These are phyloP conservation scores for Bruguiera parviflora DNA, from an alignment of 345 rosid species.

Conservation along the genomic window DNA sequence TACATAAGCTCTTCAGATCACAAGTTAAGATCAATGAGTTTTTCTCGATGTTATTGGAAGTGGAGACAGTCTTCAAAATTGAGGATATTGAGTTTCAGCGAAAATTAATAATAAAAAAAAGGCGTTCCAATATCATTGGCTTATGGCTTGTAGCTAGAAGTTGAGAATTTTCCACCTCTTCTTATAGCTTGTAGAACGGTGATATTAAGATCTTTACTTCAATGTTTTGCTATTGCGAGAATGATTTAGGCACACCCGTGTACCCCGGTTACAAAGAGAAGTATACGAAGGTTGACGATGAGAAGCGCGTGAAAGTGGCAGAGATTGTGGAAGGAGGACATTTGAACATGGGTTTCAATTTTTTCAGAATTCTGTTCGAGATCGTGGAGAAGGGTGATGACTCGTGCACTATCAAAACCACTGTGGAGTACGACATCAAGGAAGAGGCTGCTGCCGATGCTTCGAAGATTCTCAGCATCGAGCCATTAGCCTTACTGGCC, in stretches of 20 bases:
- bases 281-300: slow-evolving; percentile 16
- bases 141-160: too few relatives aligned
- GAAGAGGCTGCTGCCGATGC: neutral
- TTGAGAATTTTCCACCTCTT: too few relatives aligned
- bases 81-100: too few relatives aligned
- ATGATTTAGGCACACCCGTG: neutral
- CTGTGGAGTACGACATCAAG: neutral
- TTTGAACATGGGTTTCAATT: slow-evolving; percentile 16
- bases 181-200: too few relatives aligned
- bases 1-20: too few relatives aligned
- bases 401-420: slow-evolving; percentile 2
- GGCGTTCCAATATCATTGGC: too few relatives aligned
- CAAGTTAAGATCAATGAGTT: too few relatives aligned
- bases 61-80: too few relatives aligned
- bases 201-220: too few relatives aligned
- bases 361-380: slow-evolving; percentile 12
- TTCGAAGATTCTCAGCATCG: neutral
- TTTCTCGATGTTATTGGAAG: too few relatives aligned
- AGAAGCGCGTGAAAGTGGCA: slow-evolving; percentile 18
- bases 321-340: slow-evolving; percentile 22
- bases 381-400: slow-evolving; percentile 14
- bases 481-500: neutral
- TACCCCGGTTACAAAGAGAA: slow-evolving; percentile 15
- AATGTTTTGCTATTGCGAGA: too few relatives aligned
- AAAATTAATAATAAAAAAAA: too few relatives aligned